Conservation (phyloP, 352 stramenopile species). For the Pythium vanterpoolii region DNA sequence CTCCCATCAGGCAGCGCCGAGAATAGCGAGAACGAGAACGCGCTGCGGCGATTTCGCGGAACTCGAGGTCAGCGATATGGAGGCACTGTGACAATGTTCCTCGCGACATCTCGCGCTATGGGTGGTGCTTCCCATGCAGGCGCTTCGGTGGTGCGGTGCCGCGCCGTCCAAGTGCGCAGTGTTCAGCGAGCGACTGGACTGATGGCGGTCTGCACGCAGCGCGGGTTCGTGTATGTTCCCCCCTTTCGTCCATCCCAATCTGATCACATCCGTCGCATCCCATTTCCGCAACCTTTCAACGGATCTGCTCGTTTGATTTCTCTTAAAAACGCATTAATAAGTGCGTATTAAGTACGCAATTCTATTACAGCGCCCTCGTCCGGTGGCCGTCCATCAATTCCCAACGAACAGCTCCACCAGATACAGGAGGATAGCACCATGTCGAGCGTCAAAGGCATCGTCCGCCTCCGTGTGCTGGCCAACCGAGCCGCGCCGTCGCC, state of each 20-base stretch:
- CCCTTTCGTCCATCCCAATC: background rate
- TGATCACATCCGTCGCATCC: background rate
- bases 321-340: background rate
- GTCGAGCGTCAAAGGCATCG: slow-evolving; percentile 69
- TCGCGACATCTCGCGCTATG: background rate
- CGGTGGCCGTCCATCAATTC: background rate
- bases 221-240: too few relatives aligned
- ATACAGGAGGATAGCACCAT: slow-evolving; percentile 1
- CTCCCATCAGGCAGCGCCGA: background rate
- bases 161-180: too few relatives aligned
- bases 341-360: background rate
- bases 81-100: background rate
- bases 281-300: background rate
- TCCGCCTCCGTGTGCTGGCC: slow-evolving; percentile 81
- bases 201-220: too few relatives aligned
- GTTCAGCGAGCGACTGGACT: background rate
- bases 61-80: slow-evolving; percentile 1
- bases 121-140: background rate
- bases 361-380: background rate
- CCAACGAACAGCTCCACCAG: background rate
- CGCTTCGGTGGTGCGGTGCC: background rate
- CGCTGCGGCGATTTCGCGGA: slow-evolving; percentile 10
- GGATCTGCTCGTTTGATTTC: background rate
- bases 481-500: slow-evolving; percentile 85
- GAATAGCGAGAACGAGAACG: slow-evolving; percentile 16